Evolutionary conservation across 331 rosid genomes (phyloP), one percentile per base, ranked within the genome.

Genomic region (Malus hybrid): DNA sequence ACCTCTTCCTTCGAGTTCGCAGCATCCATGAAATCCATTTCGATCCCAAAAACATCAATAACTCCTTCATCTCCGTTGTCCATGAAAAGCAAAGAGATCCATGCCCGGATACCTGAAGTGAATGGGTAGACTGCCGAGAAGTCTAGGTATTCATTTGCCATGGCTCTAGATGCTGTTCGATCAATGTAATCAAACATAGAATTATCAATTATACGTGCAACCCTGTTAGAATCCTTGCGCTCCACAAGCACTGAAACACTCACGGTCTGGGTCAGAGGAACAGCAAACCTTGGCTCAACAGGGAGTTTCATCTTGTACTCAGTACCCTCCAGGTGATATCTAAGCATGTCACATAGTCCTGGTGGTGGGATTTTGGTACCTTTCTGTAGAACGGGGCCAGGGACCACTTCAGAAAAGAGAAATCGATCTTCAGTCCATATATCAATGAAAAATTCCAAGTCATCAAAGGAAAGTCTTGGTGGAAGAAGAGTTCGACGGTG

Each of bases 1-100:
- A 93, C 96, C 80, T 91, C 98, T 48, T 89, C 93, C 89, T 89
- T 84, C 0, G 98, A 82, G 68, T 84, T 89, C 33, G 98, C 97
- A 63, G 88, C 93, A 79, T 90, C 96, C 77, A 89, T 84, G 84
- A 91, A 93, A 87, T 93, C 98, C 92, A 93, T 89, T 80, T 88
- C 96, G 66, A 93, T 85, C 71, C 91, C 98, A 76, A 86, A 90
- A 11, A 93, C 98, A 84, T 89, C 89, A 76, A 89, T 73, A 12
- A 69, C 77, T 74, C 80, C 89, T 61, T 87, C 93, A 69, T 68
- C 77, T 87, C 79, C 88, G 42, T 81, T 86, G 46, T 90, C 98
- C 90, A 76, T 79, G 88, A 93, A 93, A 64, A 93, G 96, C 89
- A 93, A 71, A 28, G 98, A 93, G 63, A 93, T 69, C 98, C 97